Evolutionary conservation across 2,329 filamentous ascomycete genomes (phyloP), one percentile per base, ranked within the genome.

Genomic region (Blastomyces emzantsi): DNA sequence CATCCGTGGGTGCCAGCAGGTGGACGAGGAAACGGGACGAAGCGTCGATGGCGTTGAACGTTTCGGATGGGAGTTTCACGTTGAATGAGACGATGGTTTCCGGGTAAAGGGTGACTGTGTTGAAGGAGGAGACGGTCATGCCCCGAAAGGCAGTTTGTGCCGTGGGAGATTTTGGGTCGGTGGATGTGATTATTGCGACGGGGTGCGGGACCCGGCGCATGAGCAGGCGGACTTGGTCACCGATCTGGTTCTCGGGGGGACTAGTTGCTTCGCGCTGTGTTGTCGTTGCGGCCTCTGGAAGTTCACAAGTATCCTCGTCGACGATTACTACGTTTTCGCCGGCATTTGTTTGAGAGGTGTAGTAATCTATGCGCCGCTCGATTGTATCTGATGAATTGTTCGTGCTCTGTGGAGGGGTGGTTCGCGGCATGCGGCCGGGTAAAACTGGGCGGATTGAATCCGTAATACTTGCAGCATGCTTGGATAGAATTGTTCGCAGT

Each of bases 111-210:
- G 83, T 81, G 17, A 87, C 82, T 3, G 83, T 84, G 65, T 76
- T 85, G 72, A 87, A 82, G 1, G 84, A 87, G 2, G 85, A 87
- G 41, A 87, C 81, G 9, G 83, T 85, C 68, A 85, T 83, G 52
- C 80, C 83, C 45, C 78, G 76, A 66, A 77, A 78, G 15, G 70
- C 69, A 51, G 67, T 64, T 30, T 70, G 64, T 57, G 67, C 51
- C 2, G 58, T 47, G n/a, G 66, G 66, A 22, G 68, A 67, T 39
- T 69, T 69, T 45, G 75, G 73, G 39, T 77, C 73, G 19, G 75
- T 77, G 63, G 77, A 70, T 49, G 83, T 85, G 63, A 86, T 77
- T 45, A 86, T 75, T 55, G 82, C 82, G 60, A 85, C 82, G 0
- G 84, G 81, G 70, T 84, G 81, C 0, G 82, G 81, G 5, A 86